phyloP scores from a whole-genome alignment of 352 stramenopile genomes.

The Phytophthora multivora region DNA sequence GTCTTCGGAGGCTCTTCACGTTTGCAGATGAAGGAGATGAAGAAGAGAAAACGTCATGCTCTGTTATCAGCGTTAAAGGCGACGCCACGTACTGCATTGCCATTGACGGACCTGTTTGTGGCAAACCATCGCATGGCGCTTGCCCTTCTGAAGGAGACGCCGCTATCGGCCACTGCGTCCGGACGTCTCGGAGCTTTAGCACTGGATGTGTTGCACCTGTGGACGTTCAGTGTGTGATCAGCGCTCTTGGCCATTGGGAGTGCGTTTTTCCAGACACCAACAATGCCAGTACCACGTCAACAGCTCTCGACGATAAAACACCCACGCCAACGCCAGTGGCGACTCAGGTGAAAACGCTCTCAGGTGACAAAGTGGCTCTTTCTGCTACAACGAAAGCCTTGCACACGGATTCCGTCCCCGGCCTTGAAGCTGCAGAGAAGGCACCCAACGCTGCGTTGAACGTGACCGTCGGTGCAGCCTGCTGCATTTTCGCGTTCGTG shows the following conservation, averaged over 20 bases:
- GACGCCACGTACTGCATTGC: constrained; percentile 59
- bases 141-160: constrained; percentile 45
- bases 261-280: constrained; percentile 35
- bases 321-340: not conserved
- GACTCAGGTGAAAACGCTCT: not conserved
- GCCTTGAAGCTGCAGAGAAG: not conserved
- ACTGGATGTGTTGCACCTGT: constrained; percentile 39
- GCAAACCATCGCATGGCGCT: constrained; percentile 2
- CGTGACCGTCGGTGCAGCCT: constrained; percentile 23
- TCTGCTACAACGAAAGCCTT: constrained; percentile 14
- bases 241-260: constrained; percentile 26
- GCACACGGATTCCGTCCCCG: not conserved
- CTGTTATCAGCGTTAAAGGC: constrained; percentile 37
- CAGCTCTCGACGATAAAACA: not conserved
- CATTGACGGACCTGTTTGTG: constrained; percentile 46
- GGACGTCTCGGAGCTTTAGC: constrained; percentile 30
- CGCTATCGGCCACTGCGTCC: constrained; percentile 40
- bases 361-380: constrained; percentile 5
- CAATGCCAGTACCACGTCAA: not conserved
- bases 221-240: constrained; percentile 49
- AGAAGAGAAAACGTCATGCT: constrained; percentile 22
- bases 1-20: constrained; percentile 12
- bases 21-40: constrained; percentile 8
- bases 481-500: constrained; percentile 32
- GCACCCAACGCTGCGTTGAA: constrained; percentile 26